A percentile compares a stretch with the other conserved stretches of the same genome.
These are phyloP conservation scores for Chytridiales sp. DNA, from an alignment of 371 early-diverging fungal species.

Conservation along the genomic window DNA sequence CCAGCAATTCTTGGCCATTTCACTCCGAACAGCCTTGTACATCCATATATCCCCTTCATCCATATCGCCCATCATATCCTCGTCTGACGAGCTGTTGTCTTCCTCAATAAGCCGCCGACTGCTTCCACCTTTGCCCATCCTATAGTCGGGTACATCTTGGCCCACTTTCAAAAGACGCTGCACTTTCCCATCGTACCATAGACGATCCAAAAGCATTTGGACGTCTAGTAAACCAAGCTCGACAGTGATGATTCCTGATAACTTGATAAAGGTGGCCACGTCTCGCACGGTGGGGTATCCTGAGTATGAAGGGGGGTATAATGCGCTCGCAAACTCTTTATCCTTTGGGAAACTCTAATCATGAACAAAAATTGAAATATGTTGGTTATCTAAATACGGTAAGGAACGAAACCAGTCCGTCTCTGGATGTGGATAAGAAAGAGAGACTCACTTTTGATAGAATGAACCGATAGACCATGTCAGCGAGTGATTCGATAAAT, in stretches of 20 bases:
- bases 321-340: background rate
- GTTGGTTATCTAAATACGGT: constrained; percentile 6
- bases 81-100: constrained; percentile 49
- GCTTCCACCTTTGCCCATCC: constrained; percentile 6
- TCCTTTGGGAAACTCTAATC: background rate
- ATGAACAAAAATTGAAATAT: background rate
- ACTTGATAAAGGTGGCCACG: constrained; percentile 69
- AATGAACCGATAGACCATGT: constrained; percentile 76
- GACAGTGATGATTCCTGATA: constrained; percentile 70
- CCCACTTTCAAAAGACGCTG: constrained; percentile 16
- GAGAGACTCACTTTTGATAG: constrained; percentile 55
- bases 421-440: background rate
- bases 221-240: constrained; percentile 77
- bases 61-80: constrained; percentile 56
- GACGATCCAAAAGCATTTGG: constrained; percentile 74
- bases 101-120: constrained; percentile 20
- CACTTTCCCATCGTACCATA: constrained; percentile 84
- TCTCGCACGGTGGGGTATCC: constrained; percentile 72
- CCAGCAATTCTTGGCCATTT: constrained; percentile 29
- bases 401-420: background rate
- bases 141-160: constrained; percentile 8
- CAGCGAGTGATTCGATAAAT: constrained; percentile 84
- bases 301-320: constrained; percentile 47
- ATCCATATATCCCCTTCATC: constrained; percentile 50
- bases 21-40: constrained; percentile 69